Base-by-base conservation (phyloP, 2,329 filamentous ascomycete species). In the Hypocrella siamensis region DNA sequence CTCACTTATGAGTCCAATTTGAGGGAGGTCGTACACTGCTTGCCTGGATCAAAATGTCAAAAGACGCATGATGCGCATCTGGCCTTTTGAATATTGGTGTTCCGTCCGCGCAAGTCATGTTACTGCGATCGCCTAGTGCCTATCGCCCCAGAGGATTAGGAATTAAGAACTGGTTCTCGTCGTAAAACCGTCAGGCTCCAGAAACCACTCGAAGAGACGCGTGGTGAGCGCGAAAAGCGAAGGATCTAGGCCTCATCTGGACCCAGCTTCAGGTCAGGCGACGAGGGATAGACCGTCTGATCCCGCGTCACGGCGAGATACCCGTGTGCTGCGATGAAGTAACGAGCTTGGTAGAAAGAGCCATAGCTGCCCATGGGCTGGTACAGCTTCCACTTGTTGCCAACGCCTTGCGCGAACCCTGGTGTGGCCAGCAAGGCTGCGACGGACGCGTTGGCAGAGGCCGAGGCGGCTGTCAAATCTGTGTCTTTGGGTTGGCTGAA, bases 151-250 rank as follows among this genome's bases (percentile, higher is more conserved):
- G 26, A 1, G 30, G n/a, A 32, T 51, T 51, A 4, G 32, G 15
- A 19, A 51, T 38, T 4, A 52, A 38, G 14, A 38, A 42, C 17
- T 40, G 34, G 4, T 40, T 30, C 8, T 26, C 26, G 38, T 45
- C 36, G 30, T 53, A 49, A 12, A n/a, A 40, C 35, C 1, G 44
- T 44, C 32, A 51, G 8, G 35, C 44, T 46, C 46, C 47, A 49
- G 35, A 49, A 51, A 8, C 36, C 35, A 6, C 28, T 17, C 7
- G 8, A 10, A 18, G 28, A 30, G 19, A 37, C 28, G n/a, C 28
- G 22, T 2, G 40, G 35, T 27, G 35, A 42, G 2, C 26, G 29
- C 2, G 35, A 32, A 19, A 42, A 41, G 4, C 32, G 35, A 12
- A 40, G 9, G 10, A 38, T 10, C 12, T 35, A 32, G 4, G 40